Evolutionary conservation across 805 yeast genomes (phyloP).

Genomic region (Wickerhamiella vanderwaltii): DNA sequence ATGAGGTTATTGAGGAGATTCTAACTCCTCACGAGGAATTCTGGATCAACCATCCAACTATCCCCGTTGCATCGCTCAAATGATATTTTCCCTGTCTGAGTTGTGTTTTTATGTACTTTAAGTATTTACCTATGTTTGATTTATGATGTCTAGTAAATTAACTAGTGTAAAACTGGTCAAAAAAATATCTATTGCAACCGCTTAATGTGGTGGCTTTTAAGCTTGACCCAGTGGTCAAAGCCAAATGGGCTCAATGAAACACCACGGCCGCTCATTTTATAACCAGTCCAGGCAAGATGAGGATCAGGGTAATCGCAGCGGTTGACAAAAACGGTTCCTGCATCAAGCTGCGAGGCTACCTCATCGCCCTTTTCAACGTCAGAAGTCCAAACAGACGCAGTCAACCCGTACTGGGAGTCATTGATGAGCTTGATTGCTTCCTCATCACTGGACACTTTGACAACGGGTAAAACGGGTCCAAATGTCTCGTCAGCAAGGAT

Average conservation of each 20-base stretch:
- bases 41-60: not conserved
- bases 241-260: slow-evolving; percentile 59
- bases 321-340: slow-evolving; percentile 56
- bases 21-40: not conserved
- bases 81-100: too few species aligned
- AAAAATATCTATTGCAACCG: too few species aligned
- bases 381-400: slow-evolving; percentile 75
- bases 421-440: slow-evolving; percentile 67
- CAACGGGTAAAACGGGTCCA: slow-evolving; percentile 74
- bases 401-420: slow-evolving; percentile 69
- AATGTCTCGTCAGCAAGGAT: slow-evolving; percentile 76
- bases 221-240: slow-evolving; percentile 31
- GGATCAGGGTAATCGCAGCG: slow-evolving; percentile 54
- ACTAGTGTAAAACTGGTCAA: too few species aligned
- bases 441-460: slow-evolving; percentile 59
- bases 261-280: slow-evolving; percentile 60
- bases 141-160: too few species aligned
- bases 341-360: slow-evolving; percentile 45
- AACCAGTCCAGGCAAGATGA: slow-evolving; percentile 64
- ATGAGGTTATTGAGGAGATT: not conserved
- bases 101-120: too few species aligned
- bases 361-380: slow-evolving; percentile 56
- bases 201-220: slow-evolving; percentile 28
- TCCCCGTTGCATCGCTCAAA: not conserved
- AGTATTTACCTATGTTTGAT: too few species aligned